Conservation (phyloP, 2,329 filamentous ascomycete species). For the Plectosphaerella sp. region DNA sequence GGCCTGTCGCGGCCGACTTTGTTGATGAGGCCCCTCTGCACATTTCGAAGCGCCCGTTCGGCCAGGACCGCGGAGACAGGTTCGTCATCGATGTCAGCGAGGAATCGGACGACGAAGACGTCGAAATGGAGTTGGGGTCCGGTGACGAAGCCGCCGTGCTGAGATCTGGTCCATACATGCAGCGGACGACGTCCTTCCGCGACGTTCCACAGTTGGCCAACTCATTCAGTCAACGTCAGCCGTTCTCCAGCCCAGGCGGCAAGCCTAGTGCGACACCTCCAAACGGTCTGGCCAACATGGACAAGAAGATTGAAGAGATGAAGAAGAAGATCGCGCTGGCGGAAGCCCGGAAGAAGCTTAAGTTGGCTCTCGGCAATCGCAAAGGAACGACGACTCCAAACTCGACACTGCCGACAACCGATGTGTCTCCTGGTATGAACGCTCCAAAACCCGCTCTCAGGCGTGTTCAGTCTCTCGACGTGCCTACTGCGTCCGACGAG, state of each 20-base stretch:
- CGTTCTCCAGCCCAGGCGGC: conserved; percentile 31
- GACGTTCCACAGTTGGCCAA: conserved; percentile 41
- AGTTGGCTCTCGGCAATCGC: conserved; percentile 10
- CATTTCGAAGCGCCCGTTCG: conserved; percentile 56
- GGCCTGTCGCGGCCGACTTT: conserved; percentile 63
- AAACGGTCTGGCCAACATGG: conserved; percentile 41
- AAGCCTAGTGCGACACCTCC: conserved; percentile 29
- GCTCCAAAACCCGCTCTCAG: conserved; percentile 8
- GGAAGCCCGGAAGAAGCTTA: conserved; percentile 49
- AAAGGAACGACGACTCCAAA: conserved; percentile 4
- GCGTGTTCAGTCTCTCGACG: conserved; percentile 13
- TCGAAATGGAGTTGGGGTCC: conserved; percentile 64
- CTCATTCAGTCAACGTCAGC: conserved; percentile 29
- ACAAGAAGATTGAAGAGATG: conserved; percentile 57
- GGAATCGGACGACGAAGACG: conserved; percentile 54
- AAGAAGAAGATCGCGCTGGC: conserved; percentile 55
- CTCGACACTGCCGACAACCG: conserved; percentile 6
- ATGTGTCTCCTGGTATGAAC: conserved; percentile 8
- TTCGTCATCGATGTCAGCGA: conserved; percentile 87
- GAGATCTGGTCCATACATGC: conserved; percentile 36
- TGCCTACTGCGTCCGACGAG: conserved; percentile 11
- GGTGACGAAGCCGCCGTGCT: conserved; percentile 37
- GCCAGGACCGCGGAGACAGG: conserved; percentile 52
- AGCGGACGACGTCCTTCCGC: conserved; percentile 30
- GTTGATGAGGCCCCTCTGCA: conserved; percentile 45